phyloP scores from a whole-genome alignment of 2,329 filamentous ascomycete species.

The Dissoconium aciculare region DNA sequence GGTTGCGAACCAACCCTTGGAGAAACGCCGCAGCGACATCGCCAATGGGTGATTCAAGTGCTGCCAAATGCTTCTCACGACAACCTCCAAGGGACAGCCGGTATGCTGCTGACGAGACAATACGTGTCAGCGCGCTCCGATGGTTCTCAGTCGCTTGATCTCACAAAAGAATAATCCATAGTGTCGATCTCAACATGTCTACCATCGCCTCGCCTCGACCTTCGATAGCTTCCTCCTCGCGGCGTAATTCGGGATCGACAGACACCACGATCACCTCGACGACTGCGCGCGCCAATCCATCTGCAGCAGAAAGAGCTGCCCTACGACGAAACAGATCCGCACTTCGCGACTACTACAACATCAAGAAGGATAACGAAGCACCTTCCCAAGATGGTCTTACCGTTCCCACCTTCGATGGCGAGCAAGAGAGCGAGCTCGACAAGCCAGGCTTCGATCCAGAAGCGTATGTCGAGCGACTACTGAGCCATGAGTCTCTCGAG shows the following conservation, averaged over 20 bases:
- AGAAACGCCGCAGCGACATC: too few species aligned
- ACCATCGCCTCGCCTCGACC: slow-evolving; percentile 45
- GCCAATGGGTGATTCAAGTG: too few species aligned
- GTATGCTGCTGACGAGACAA: too few species aligned
- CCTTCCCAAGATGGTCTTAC: slow-evolving; percentile 24
- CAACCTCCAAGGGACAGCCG: too few species aligned
- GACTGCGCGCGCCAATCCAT: slow-evolving; percentile 25
- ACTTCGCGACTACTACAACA: slow-evolving; percentile 86
- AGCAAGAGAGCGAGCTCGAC: slow-evolving; percentile 1
- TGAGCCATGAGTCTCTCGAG: slow-evolving; percentile 49
- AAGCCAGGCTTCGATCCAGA: slow-evolving; percentile 27
- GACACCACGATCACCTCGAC: slow-evolving; percentile 34
- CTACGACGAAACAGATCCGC: slow-evolving; percentile 62
- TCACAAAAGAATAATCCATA: too few species aligned
- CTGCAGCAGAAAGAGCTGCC: slow-evolving; percentile 30
- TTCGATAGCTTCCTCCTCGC: slow-evolving; percentile 51
- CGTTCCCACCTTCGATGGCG: not conserved
- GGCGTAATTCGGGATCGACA: slow-evolving; percentile 55
- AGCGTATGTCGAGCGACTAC: slow-evolving; percentile 47
- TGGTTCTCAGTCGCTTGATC: too few species aligned
- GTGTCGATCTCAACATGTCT: slow-evolving; percentile 41
- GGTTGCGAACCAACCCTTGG: too few species aligned
- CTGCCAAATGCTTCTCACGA: too few species aligned
- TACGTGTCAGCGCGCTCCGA: too few species aligned
- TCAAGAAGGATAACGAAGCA: slow-evolving; percentile 36